phyloP scores from a whole-genome alignment of 2,329 filamentous ascomycete genomes.

The Thielaviopsis ethacetica region DNA sequence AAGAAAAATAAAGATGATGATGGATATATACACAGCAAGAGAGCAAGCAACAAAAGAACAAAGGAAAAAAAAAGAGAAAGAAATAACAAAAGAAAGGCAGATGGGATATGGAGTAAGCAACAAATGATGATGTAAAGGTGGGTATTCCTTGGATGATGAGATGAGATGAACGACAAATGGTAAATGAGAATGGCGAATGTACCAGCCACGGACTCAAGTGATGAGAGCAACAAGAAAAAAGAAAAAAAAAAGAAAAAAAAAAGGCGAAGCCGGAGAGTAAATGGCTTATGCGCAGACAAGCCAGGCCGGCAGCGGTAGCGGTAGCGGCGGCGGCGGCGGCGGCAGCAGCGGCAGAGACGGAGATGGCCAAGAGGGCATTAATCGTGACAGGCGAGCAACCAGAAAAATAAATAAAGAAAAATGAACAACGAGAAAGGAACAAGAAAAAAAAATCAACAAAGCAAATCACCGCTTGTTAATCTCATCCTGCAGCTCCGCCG shows the following conservation, averaged over 20 bases:
- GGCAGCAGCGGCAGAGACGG: too few relatives aligned
- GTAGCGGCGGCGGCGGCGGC: too few relatives aligned
- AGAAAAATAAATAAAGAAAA: not conserved
- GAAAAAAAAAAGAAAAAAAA: not conserved
- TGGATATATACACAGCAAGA: not conserved
- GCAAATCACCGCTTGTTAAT: not conserved
- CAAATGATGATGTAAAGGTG: not conserved
- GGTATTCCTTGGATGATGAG: not conserved
- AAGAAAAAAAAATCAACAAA: not conserved
- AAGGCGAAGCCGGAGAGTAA: too few relatives aligned
- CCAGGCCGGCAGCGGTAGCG: too few relatives aligned
- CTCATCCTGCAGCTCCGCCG: conserved; percentile 37
- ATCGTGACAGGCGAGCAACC: conserved; percentile 1
- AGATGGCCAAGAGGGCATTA: conserved; percentile 1
- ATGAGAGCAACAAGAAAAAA: not conserved
- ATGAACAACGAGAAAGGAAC: not conserved
- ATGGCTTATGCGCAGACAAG: too few relatives aligned
- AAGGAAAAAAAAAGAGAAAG: conserved; percentile 1
- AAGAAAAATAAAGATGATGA: not conserved
- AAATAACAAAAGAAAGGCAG: not conserved
- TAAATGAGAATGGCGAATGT: too few relatives aligned
- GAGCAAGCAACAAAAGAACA: not conserved
- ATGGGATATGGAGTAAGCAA: not conserved
- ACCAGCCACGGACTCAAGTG: too few relatives aligned
- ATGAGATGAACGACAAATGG: too few relatives aligned